These are phyloP conservation scores for Eustoma russellianum DNA, from an alignment of 257 asterid genomes.

Conservation along the genomic window DNA sequence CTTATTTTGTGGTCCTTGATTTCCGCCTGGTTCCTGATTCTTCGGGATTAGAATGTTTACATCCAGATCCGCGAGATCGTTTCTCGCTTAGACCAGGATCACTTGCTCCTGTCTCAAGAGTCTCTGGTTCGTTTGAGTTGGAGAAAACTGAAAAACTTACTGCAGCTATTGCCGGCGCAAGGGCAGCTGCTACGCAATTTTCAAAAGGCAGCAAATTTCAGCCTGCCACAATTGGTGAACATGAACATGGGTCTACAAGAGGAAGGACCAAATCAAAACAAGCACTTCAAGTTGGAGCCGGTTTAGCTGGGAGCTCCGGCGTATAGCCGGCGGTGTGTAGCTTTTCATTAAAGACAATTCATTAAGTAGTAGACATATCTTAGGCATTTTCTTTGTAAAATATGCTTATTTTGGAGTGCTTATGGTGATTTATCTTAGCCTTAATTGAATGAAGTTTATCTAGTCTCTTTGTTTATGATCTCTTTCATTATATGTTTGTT, in stretches of 20 bases:
- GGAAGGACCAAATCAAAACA: slow-evolving; percentile 16
- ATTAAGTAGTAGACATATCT: too few species aligned
- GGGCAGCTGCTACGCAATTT: slow-evolving; percentile 74
- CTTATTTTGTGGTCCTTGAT: too few species aligned
- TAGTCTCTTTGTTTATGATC: too few species aligned
- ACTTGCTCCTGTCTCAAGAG: slow-evolving; percentile 22
- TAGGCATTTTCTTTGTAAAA: too few species aligned
- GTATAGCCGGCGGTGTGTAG: neutral
- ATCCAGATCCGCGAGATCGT: slow-evolving; percentile 43
- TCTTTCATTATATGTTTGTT: too few species aligned
- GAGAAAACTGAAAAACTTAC: slow-evolving; percentile 42
- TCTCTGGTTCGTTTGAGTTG: slow-evolving; percentile 23
- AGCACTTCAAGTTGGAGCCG: neutral
- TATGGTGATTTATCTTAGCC: too few species aligned
- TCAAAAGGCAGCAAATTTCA: slow-evolving; percentile 24
- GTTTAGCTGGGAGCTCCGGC: slow-evolving; percentile 3
- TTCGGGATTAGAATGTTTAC: too few species aligned
- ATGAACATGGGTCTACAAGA: slow-evolving; percentile 23
- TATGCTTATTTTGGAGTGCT: too few species aligned
- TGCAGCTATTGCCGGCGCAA: slow-evolving; percentile 76
- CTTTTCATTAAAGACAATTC: too few species aligned
- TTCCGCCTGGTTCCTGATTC: too few species aligned
- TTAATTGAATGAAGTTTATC: too few species aligned
- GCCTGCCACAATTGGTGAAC: slow-evolving; percentile 3
- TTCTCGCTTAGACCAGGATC: slow-evolving; percentile 67